Evolutionary conservation across 2,329 filamentous ascomycete genomes (phyloP).

Genomic region (Eutypa lata): DNA sequence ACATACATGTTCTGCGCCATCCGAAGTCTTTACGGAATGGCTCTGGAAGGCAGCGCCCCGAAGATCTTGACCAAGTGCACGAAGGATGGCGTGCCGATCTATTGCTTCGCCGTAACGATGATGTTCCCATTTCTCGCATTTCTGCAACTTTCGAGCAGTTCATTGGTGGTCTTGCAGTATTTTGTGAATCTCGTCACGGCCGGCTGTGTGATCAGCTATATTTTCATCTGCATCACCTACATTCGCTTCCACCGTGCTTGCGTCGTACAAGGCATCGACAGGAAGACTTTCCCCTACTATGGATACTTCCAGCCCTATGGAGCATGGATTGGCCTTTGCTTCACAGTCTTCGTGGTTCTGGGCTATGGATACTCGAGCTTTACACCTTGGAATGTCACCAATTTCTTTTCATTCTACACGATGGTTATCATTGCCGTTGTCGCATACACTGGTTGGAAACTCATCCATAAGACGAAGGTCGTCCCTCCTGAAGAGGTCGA

Average conservation of each 20-base stretch:
- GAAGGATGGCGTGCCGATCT: slow-evolving; percentile 56
- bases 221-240: slow-evolving; percentile 41
- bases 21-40: slow-evolving; percentile 53
- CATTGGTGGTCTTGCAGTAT: slow-evolving; percentile 14
- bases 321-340: slow-evolving; percentile 38
- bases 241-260: slow-evolving; percentile 52
- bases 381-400: slow-evolving; percentile 28
- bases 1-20: slow-evolving; percentile 58
- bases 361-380: slow-evolving; percentile 52
- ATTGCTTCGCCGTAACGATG: slow-evolving; percentile 54
- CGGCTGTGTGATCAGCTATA: slow-evolving; percentile 13
- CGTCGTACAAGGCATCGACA: slow-evolving; percentile 45
- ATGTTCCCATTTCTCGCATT: slow-evolving; percentile 60
- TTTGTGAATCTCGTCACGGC: slow-evolving; percentile 13
- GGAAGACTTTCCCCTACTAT: slow-evolving; percentile 51
- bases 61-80: slow-evolving; percentile 48
- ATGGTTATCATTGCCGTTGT: slow-evolving; percentile 42
- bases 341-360: slow-evolving; percentile 37
- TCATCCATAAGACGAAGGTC: slow-evolving; percentile 55
- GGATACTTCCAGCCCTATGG: slow-evolving; percentile 56
- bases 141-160: slow-evolving; percentile 25
- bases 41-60: slow-evolving; percentile 50
- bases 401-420: slow-evolving; percentile 43
- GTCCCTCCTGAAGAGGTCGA: slow-evolving; percentile 51
- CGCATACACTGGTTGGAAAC: slow-evolving; percentile 58